phyloP scores from a whole-genome alignment of 176 grass and related monocot species.

The Calamus simplicifolius region DNA sequence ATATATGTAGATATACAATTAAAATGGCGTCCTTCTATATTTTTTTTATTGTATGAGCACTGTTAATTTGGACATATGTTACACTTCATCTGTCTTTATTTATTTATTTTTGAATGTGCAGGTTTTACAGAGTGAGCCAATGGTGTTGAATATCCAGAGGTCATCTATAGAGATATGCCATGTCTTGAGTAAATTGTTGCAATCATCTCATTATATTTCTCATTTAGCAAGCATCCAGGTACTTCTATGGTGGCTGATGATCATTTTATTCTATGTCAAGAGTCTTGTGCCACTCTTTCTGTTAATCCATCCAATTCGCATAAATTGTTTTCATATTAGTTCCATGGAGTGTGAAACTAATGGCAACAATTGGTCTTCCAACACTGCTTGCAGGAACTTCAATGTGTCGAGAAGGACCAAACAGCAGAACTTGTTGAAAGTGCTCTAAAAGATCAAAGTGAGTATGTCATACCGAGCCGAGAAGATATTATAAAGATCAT shows the following conservation, averaged over 20 bases:
- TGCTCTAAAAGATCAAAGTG: conserved; percentile 32
- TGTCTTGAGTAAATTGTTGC: conserved; percentile 28
- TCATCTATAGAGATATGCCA: conserved; percentile 20
- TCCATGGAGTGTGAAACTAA: neutral
- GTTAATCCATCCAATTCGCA: no score
- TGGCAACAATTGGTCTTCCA: conserved; percentile 5
- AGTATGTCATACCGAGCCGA: conserved; percentile 26
- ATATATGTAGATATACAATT: no score
- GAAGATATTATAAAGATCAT: conserved; percentile 40
- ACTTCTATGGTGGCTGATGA: neutral
- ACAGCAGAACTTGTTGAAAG: conserved; percentile 21
- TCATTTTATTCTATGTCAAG: no score
- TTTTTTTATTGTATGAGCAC: no score
- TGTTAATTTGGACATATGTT: no score
- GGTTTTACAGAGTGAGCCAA: conserved; percentile 29
- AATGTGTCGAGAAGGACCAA: conserved; percentile 20
- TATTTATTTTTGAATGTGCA: conserved; percentile 1
- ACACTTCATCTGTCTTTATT: neutral
- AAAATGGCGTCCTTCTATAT: no score
- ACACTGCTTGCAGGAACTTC: conserved; percentile 28
- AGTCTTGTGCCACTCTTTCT: no score
- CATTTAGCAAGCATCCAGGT: conserved; percentile 30
- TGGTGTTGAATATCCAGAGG: conserved; percentile 27
- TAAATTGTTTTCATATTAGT: neutral
- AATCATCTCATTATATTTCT: conserved; percentile 30